Conservation (phyloP, 352 stramenopile genomes). For the Halophytophthora polymorphica region DNA sequence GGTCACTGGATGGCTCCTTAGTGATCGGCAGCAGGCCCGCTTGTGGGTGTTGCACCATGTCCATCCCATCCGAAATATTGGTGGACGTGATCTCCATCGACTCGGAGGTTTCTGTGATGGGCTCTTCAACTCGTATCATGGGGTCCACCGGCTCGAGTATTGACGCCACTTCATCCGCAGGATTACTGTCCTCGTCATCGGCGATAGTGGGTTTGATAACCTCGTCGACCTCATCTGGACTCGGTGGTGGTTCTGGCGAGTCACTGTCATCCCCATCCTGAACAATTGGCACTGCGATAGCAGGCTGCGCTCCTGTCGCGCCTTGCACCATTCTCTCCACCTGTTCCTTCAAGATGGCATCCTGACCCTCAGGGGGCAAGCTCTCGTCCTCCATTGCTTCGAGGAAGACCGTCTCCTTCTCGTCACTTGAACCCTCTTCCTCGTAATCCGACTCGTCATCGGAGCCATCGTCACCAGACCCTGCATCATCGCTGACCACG, state of each 20-base stretch:
- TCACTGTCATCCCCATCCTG: no score
- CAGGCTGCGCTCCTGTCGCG: no score
- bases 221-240: no score
- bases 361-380: not conserved
- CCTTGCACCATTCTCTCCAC: not conserved
- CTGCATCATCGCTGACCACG: not conserved
- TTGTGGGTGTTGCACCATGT: constrained; percentile 2
- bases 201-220: no score
- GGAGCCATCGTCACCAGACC: not conserved
- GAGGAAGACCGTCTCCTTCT: constrained; percentile 2
- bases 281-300: no score
- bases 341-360: not conserved
- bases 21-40: constrained; percentile 1
- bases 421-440: constrained; percentile 1
- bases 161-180: no score
- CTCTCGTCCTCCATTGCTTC: constrained; percentile 1
- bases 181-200: not conserved
- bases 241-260: no score
- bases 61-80: not conserved
- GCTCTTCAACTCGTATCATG: not conserved
- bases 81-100: constrained; percentile 1
- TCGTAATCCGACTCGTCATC: constrained; percentile 5
- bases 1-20: constrained; percentile 10
- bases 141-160: constrained; percentile 7
- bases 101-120: not conserved